These are phyloP conservation scores for Pseudopyrenochaeta lycopersici DNA, from an alignment of 2,329 filamentous ascomycete species.

Conservation along the genomic window DNA sequence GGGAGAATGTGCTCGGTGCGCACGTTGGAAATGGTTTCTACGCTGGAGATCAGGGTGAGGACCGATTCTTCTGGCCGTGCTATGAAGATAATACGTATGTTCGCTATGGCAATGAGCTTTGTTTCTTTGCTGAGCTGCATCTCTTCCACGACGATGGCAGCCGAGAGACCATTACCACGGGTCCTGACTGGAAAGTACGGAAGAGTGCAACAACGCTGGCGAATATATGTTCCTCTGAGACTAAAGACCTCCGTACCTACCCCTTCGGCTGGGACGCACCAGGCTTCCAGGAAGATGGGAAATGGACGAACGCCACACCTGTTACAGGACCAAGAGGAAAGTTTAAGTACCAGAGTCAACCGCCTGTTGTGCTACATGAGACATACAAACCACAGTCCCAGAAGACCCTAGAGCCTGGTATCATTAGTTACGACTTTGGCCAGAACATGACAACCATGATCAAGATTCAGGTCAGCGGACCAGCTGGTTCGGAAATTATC, in stretches of 20 bases:
- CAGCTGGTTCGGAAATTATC: conserved; percentile 37
- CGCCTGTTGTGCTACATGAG: conserved; percentile 50
- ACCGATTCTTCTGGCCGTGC: conserved; percentile 56
- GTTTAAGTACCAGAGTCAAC: conserved; percentile 53
- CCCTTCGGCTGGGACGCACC: conserved; percentile 48
- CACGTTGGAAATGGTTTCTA: conserved; percentile 57
- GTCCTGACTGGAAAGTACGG: conserved; percentile 49
- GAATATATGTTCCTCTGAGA: conserved; percentile 54
- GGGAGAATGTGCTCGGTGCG: conserved; percentile 49
- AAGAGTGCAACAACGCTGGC: conserved; percentile 53
- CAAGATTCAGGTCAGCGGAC: conserved; percentile 35
- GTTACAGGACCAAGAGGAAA: conserved; percentile 53
- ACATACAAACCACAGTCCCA: conserved; percentile 41
- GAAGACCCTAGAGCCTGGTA: conserved; percentile 28
- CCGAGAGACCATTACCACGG: conserved; percentile 48
- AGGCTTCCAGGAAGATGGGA: conserved; percentile 31
- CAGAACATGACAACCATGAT: conserved; percentile 48
- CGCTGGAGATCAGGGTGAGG: conserved; percentile 52
- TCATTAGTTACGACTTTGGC: conserved; percentile 42
- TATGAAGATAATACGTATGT: conserved; percentile 55
- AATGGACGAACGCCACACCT: conserved; percentile 48
- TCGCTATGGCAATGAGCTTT: conserved; percentile 47
- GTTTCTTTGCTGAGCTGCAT: conserved; percentile 54
- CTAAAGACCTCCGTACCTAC: conserved; percentile 47
- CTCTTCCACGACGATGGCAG: conserved; percentile 50